phyloP scores from a whole-genome alignment of 2,329 filamentous ascomycete species.

The Monilinia polystroma region DNA sequence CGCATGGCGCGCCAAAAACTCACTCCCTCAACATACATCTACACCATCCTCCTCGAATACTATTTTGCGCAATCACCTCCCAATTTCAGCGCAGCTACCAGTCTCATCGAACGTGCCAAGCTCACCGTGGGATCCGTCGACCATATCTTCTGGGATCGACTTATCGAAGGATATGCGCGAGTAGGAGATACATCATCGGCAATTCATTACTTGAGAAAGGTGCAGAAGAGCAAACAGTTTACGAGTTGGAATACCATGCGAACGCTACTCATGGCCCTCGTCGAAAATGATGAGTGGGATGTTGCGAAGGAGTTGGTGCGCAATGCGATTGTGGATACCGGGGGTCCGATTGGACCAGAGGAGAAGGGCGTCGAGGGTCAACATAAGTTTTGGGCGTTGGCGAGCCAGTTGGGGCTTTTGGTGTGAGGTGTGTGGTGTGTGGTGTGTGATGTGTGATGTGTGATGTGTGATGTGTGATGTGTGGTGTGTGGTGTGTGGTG shows the following conservation, averaged over 20 bases:
- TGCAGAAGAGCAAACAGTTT: slow-evolving; percentile 23
- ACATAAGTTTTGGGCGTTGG: slow-evolving; percentile 39
- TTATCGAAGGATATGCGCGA: slow-evolving; percentile 65
- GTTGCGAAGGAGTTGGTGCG: slow-evolving; percentile 38
- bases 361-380: slow-evolving; percentile 34
- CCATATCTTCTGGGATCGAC: slow-evolving; percentile 65
- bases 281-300: slow-evolving; percentile 37
- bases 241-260: slow-evolving; percentile 36
- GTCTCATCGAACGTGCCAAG: slow-evolving; percentile 54
- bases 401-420: slow-evolving; percentile 31
- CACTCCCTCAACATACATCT: slow-evolving; percentile 62
- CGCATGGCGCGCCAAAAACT: slow-evolving; percentile 59
- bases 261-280: slow-evolving; percentile 36
- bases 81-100: slow-evolving; percentile 58
- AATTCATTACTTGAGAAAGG: slow-evolving; percentile 48
- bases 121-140: slow-evolving; percentile 45
- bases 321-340: slow-evolving; percentile 34
- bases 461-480: too few relatives aligned
- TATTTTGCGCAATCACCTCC: slow-evolving; percentile 61
- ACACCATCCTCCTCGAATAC: slow-evolving; percentile 70
- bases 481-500: too few relatives aligned
- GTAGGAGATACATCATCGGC: slow-evolving; percentile 52
- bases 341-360: slow-evolving; percentile 28
- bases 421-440: slow-evolving; percentile 16
- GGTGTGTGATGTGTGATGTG: too few relatives aligned